Conservation (phyloP, 2,329 filamentous ascomycete species). For the Penicillium expansum region DNA sequence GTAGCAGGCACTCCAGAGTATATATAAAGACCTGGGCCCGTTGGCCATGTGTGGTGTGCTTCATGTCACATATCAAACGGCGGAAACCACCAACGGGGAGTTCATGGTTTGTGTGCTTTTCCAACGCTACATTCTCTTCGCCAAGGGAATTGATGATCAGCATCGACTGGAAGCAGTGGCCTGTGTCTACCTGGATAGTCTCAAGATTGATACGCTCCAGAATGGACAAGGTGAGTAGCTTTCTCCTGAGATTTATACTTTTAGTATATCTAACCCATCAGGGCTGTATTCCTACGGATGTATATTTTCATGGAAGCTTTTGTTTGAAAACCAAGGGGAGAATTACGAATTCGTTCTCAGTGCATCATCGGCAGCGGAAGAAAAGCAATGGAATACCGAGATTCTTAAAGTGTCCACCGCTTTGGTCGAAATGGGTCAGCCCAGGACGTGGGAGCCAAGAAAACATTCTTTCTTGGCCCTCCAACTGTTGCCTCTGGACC, state of each 20-base stretch:
- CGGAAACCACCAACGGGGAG: slow-evolving; percentile 65
- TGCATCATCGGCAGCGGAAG: slow-evolving; percentile 78
- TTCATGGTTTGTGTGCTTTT: slow-evolving; percentile 89
- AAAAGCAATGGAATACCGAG: slow-evolving; percentile 73
- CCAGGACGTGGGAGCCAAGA: slow-evolving; percentile 32
- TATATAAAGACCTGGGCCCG: slow-evolving; percentile 78
- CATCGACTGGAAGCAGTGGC: slow-evolving; percentile 71
- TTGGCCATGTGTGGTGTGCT: slow-evolving; percentile 78
- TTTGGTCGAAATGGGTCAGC: slow-evolving; percentile 52
- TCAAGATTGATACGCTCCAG: slow-evolving; percentile 37
- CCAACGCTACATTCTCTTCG: slow-evolving; percentile 73
- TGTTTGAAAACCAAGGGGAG: slow-evolving; percentile 74
- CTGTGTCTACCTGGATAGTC: slow-evolving; percentile 60
- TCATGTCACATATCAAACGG: slow-evolving; percentile 76
- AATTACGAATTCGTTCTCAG: slow-evolving; percentile 84
- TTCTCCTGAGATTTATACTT: slow-evolving; percentile 12
- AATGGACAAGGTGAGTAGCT: slow-evolving; percentile 35
- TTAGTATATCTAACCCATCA: slow-evolving; percentile 36
- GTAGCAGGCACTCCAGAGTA: slow-evolving; percentile 42
- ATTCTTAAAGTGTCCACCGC: slow-evolving; percentile 55
- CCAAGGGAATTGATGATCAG: slow-evolving; percentile 62
- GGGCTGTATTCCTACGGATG: slow-evolving; percentile 84
- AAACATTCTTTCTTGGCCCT: slow-evolving; percentile 53
- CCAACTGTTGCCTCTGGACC: slow-evolving; percentile 70
- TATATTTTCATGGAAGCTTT: slow-evolving; percentile 85